phyloP scores from a whole-genome alignment of 2,329 filamentous ascomycete genomes.

The Teratosphaeria gauchensis region DNA sequence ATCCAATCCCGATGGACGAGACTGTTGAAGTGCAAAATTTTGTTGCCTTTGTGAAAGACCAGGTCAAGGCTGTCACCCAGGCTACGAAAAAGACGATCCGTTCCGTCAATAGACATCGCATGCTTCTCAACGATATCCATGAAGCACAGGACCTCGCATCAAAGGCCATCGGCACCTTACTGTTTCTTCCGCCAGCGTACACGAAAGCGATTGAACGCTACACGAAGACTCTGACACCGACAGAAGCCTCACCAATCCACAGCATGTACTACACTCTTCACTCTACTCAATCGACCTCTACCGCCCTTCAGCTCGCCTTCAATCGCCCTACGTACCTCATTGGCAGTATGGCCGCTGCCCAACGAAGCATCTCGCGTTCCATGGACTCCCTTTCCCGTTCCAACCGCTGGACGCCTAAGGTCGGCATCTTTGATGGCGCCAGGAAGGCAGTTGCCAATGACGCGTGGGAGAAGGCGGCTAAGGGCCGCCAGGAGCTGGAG shows the following conservation, averaged over 20 bases:
- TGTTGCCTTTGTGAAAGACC: conserved; percentile 80
- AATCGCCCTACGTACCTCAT: conserved; percentile 72
- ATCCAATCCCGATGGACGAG: conserved; percentile 56
- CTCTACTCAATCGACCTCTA: conserved; percentile 73
- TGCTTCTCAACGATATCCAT: conserved; percentile 56
- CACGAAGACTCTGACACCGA: conserved; percentile 53
- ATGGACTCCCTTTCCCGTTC: conserved; percentile 64
- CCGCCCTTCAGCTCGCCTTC: conserved; percentile 69
- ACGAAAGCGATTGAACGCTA: conserved; percentile 64
- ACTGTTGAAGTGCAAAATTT: conserved; percentile 81
- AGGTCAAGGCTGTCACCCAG: conserved; percentile 74
- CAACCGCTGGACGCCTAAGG: conserved; percentile 63
- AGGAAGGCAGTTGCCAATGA: conserved; percentile 74
- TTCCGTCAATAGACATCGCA: conserved; percentile 63
- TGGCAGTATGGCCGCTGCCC: conserved; percentile 60
- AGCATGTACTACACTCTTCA: conserved; percentile 67
- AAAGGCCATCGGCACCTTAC: conserved; percentile 43
- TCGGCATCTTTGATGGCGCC: conserved; percentile 68
- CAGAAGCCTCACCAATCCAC: conserved; percentile 62
- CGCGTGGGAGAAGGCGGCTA: conserved; percentile 67
- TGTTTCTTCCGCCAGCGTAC: conserved; percentile 60
- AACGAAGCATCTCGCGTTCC: conserved; percentile 68
- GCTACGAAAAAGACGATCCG: conserved; percentile 75
- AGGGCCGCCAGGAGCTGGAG: conserved; percentile 59
- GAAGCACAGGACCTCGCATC: conserved; percentile 52